Base-by-base conservation (phyloP, 257 asterid genomes). In the Gentiana straminea region DNA sequence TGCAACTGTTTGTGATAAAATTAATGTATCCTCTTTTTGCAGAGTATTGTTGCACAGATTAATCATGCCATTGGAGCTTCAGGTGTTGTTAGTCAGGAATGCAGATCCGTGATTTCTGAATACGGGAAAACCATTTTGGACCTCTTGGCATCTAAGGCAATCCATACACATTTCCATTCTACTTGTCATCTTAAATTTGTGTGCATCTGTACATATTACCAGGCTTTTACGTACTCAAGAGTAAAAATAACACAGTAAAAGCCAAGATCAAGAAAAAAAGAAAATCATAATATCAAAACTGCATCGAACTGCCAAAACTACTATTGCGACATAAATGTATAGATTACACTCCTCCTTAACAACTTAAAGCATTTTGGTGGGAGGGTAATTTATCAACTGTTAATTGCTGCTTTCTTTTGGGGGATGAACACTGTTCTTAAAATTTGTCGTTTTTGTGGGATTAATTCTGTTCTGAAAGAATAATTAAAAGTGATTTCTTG, bases 1-100 rank as follows among this genome's bases (percentile, higher is more conserved):
- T 24, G 24, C 24, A 24, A 24, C 24, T 24, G 24, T 24, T 24
- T 24, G 24, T 24, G 24, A 24, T 24, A 24, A 24, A 41, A 41
- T 41, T 41, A 46, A 33, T 51, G 13, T 48, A 45, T 52, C 52
- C 5, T 41, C 4, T 60, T 73, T 80, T 53, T 24, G 24, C 76
- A 88, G 95, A 65, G 88, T 51, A 65, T 88, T 48, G 45, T 89
- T 38, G 60, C 89, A 49, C 86, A 75, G 70, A 81, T 89, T 45
- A 89, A 89, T 69, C 97, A 89, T 55, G 97, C 84, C 33, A 89
- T 89, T 64, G 97, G 97, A 74, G 97, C 95, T 56, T 13, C 82
- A 33, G 97, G 97, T 49, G 83, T 89, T 60, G 76, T 81, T 44
- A 89, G 97, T 79, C 91, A 81, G 64, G 97, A 89, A 68, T 86